Percentiles rank a stretch among this genome's conserved stretches.
Conservation (phyloP, 768 basidiomycete genomes). For the Lentinula edodes region DNA sequence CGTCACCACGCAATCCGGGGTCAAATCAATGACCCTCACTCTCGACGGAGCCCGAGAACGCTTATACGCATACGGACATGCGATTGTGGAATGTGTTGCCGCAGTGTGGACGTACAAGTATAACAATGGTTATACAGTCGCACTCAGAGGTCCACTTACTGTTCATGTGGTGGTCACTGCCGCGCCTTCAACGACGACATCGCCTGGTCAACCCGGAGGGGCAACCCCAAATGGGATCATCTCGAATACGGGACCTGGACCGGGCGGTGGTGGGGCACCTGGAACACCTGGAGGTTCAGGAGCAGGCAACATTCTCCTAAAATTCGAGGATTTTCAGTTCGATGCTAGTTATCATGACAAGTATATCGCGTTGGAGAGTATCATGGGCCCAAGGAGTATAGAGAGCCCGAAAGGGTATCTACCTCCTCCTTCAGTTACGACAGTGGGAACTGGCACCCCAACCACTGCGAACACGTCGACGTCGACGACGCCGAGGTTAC, state of each 20-base stretch:
- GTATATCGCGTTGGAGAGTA: slow-evolving; percentile 60
- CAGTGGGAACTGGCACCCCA: background rate
- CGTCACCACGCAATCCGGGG: slow-evolving; percentile 79
- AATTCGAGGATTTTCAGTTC: slow-evolving; percentile 71
- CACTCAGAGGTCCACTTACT: slow-evolving; percentile 68
- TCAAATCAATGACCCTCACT: slow-evolving; percentile 76
- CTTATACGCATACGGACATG: slow-evolving; percentile 34
- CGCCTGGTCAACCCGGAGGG: no score
- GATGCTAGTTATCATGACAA: slow-evolving; percentile 73
- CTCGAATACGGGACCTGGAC: background rate
- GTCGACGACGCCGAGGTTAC: slow-evolving; percentile 20
- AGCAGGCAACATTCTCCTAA: slow-evolving; percentile 32
- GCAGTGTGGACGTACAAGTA: slow-evolving; percentile 84
- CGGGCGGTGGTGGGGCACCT: background rate
- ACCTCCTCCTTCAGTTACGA: slow-evolving; percentile 23
- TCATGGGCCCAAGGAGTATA: slow-evolving; percentile 42
- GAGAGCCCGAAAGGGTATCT: slow-evolving; percentile 34
- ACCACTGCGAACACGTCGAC: background rate
- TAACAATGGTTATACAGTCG: slow-evolving; percentile 73
- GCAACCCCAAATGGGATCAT: no score
- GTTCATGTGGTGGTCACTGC: slow-evolving; percentile 50
- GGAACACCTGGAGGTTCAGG: background rate
- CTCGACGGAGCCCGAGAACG: slow-evolving; percentile 76
- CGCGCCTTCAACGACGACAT: background rate
- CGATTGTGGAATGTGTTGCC: slow-evolving; percentile 63